phyloP scores from a whole-genome alignment of 768 basidiomycete genomes.

The Leccinum pellstonianum region DNA sequence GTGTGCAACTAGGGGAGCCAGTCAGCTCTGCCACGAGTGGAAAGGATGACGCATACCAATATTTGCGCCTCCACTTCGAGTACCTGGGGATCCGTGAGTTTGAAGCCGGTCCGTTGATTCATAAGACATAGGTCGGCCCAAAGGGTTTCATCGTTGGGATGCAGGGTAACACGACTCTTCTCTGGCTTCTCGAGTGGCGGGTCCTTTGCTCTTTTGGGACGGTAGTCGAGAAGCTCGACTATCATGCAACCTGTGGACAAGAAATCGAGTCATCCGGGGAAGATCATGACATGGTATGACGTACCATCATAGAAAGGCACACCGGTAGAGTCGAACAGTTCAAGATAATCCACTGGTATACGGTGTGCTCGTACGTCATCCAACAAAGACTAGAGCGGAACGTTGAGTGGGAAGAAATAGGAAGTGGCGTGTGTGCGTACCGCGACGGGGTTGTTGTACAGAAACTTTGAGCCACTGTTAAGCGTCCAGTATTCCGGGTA shows the following conservation, averaged over 20 bases:
- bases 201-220: constrained; percentile 58
- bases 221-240: constrained; percentile 79
- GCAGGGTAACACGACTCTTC: constrained; percentile 69
- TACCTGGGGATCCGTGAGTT: constrained; percentile 71
- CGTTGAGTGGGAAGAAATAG: constrained; percentile 6
- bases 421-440: constrained; percentile 30
- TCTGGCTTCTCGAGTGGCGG: constrained; percentile 57
- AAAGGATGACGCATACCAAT: constrained; percentile 46
- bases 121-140: constrained; percentile 77
- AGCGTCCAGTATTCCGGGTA: constrained; percentile 81
- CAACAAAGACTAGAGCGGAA: constrained; percentile 57
- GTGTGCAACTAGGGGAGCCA: constrained; percentile 58
- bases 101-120: constrained; percentile 54
- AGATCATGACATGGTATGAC: constrained; percentile 18
- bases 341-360: constrained; percentile 84
- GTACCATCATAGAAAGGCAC: constrained; percentile 84
- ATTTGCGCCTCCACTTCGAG: constrained; percentile 73
- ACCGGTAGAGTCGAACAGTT: constrained; percentile 69
- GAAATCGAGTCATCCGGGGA: constrained; percentile 1
- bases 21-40: constrained; percentile 6
- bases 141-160: constrained; percentile 73
- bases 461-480: constrained; percentile 78
- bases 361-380: constrained; percentile 82
- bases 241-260: constrained; percentile 69
- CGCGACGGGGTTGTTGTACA: constrained; percentile 77